These are phyloP conservation scores for Cystobasidium sp. DNA, from an alignment of 1,284 basidiomycete genomes.

Conservation along the genomic window DNA sequence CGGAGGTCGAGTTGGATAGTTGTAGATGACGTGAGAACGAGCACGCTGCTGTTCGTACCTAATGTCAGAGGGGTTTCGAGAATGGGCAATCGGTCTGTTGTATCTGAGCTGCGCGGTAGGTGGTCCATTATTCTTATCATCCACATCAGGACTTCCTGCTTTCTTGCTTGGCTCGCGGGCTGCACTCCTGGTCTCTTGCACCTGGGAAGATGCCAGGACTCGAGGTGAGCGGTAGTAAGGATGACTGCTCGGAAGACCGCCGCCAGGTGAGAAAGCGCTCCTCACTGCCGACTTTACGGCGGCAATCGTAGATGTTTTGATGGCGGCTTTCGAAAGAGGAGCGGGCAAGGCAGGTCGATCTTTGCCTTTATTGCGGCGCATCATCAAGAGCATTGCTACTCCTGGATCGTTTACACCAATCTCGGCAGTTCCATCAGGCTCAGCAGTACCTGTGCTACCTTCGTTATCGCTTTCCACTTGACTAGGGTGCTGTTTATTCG, in stretches of 20 bases:
- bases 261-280: background rate
- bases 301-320: background rate
- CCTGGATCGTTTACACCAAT: constrained; percentile 18
- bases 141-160: too few relatives aligned
- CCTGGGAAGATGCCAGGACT: constrained; percentile 32
- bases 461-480: background rate
- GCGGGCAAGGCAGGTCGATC: constrained; percentile 10
- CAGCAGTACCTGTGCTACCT: background rate
- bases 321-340: constrained; percentile 13
- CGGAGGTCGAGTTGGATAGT: background rate
- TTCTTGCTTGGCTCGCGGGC: background rate
- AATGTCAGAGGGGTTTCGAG: background rate
- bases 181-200: background rate
- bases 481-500: background rate
- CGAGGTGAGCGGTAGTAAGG: constrained; percentile 36
- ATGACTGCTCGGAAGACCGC: constrained; percentile 34
- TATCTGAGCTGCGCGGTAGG: background rate
- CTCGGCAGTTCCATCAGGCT: background rate
- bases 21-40: background rate
- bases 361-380: constrained; percentile 30
- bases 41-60: constrained; percentile 13
- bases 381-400: constrained; percentile 34
- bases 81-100: background rate
- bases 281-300: background rate
- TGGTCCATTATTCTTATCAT: background rate